Evolutionary conservation across 2,329 filamentous ascomycete species (phyloP).

Genomic region (Ophioceras dolichostomum): DNA sequence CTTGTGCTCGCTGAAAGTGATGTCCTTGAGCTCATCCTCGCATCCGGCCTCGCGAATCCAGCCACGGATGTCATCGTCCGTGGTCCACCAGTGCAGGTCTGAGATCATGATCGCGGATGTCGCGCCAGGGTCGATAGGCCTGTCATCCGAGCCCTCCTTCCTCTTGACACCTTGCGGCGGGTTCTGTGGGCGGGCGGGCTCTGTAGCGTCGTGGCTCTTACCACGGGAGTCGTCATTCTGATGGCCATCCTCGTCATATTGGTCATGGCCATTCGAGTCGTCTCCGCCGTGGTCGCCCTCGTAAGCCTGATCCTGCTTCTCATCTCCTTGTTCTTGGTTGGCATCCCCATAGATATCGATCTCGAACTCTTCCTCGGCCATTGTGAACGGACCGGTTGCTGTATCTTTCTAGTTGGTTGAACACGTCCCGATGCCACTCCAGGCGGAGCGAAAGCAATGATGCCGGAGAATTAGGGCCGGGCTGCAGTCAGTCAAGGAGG

Average conservation of each 20-base stretch:
- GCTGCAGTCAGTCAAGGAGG: no score
- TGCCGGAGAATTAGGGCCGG: not conserved
- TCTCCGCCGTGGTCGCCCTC: no score
- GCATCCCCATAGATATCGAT: slow-evolving; percentile 61
- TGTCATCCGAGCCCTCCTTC: slow-evolving; percentile 46
- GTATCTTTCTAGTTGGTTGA: no score
- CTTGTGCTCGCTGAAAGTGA: slow-evolving; percentile 97
- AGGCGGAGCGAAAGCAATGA: not conserved
- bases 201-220: slow-evolving; percentile 13
- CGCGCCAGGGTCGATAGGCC: slow-evolving; percentile 45
- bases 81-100: slow-evolving; percentile 93
- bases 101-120: slow-evolving; percentile 71
- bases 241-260: slow-evolving; percentile 21
- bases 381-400: slow-evolving; percentile 20
- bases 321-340: slow-evolving; percentile 28
- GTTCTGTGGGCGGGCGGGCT: slow-evolving; percentile 12
- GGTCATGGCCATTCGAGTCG: slow-evolving; percentile 16
- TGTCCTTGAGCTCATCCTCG: slow-evolving; percentile 77
- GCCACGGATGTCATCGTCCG: slow-evolving; percentile 84
- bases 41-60: slow-evolving; percentile 71
- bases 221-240: slow-evolving; percentile 20
- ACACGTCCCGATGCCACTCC: no score
- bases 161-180: slow-evolving; percentile 46
- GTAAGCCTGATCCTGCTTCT: slow-evolving; percentile 18
- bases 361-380: slow-evolving; percentile 62